A percentile compares a stretch with the other conserved stretches of the same genome.
Conservation (phyloP, 768 basidiomycete species). For the Macrolepiota dolichaula region DNA sequence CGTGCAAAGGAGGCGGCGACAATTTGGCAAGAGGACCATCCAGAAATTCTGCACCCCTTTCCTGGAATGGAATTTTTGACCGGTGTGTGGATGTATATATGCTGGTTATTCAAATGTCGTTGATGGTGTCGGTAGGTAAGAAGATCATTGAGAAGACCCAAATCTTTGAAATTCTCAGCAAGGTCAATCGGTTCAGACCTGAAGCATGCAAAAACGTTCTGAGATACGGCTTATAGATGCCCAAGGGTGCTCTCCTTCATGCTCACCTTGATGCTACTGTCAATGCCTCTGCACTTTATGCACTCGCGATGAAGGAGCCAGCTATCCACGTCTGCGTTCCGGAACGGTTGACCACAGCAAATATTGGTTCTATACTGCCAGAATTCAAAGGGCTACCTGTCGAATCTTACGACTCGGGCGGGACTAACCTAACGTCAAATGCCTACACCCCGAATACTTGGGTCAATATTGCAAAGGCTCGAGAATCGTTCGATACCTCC, state of each 20-base stretch:
- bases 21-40: conserved; percentile 11
- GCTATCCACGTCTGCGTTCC: conserved; percentile 57
- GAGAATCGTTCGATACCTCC: conserved; percentile 43
- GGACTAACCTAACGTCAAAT: conserved; percentile 34
- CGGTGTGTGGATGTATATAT: conserved; percentile 30
- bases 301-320: conserved; percentile 52
- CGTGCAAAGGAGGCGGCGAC: conserved; percentile 10
- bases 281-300: conserved; percentile 46
- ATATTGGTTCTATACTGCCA: conserved; percentile 43
- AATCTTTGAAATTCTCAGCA: conserved; percentile 58
- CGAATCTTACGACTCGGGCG: conserved; percentile 24
- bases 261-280: conserved; percentile 76
- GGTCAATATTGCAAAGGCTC: conserved; percentile 53
- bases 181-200: conserved; percentile 31
- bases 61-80: conserved; percentile 36
- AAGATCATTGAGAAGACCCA: conserved; percentile 55
- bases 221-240: conserved; percentile 48
- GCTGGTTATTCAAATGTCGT: not conserved
- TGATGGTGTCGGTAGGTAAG: not conserved
- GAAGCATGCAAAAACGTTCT: not conserved
- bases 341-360: conserved; percentile 34
- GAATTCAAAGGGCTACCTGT: conserved; percentile 49
- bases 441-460: conserved; percentile 45
- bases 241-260: conserved; percentile 75
- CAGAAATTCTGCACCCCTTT: conserved; percentile 10